These are phyloP conservation scores for Annulohypoxylon nitens DNA, from an alignment of 495 filamentous ascomycete genomes.

Conservation along the genomic window DNA sequence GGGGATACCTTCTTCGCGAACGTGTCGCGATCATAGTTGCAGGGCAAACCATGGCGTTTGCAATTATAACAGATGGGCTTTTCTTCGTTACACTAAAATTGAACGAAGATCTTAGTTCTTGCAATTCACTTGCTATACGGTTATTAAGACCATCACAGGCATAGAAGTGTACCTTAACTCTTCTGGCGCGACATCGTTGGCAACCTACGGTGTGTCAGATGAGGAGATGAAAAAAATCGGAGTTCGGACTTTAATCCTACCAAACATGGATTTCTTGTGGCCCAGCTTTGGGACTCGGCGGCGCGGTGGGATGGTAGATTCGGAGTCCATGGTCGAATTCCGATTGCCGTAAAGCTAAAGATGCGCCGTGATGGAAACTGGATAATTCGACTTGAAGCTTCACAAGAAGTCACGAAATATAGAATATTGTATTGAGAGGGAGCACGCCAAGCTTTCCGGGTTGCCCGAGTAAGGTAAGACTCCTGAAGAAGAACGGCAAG, in stretches of 20 bases:
- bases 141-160: neutral
- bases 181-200: constrained; percentile 53
- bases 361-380: neutral
- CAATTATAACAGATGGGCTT: constrained; percentile 57
- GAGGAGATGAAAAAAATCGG: neutral
- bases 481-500: neutral
- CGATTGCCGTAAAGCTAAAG: neutral
- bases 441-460: neutral
- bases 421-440: neutral
- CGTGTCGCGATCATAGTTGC: constrained; percentile 48
- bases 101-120: neutral
- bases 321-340: constrained; percentile 28
- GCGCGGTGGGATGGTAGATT: constrained; percentile 9
- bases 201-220: constrained; percentile 48
- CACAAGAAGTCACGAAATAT: neutral
- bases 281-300: constrained; percentile 31
- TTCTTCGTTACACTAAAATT: constrained; percentile 56
- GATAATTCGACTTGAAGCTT: neutral
- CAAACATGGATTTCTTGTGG: constrained; percentile 45
- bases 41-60: constrained; percentile 52
- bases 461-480: neutral
- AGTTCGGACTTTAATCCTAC: constrained; percentile 22
- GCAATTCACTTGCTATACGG: neutral
- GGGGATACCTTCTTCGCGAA: constrained; percentile 21
- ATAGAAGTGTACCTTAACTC: constrained; percentile 37